Conservation (phyloP, 129 eudicot species). For the Oenanthe sinensis region DNA sequence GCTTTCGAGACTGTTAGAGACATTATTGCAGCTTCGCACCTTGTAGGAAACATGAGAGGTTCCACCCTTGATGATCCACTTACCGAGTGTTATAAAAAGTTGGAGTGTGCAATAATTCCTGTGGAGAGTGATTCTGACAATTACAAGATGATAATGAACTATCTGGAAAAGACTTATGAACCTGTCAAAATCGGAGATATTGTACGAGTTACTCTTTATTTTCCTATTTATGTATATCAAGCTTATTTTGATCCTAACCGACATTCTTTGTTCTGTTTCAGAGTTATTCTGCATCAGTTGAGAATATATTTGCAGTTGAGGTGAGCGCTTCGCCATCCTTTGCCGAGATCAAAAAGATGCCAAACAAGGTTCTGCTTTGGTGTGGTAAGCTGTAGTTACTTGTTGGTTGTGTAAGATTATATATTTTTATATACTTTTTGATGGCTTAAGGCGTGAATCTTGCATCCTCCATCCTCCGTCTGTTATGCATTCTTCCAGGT, state of each 20-base stretch:
- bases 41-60: constrained; percentile 73
- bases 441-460: background rate
- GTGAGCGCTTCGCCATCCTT: background rate
- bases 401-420: background rate
- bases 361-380: constrained; percentile 42
- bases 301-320: background rate
- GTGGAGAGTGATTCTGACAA: constrained; percentile 61
- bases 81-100: constrained; percentile 41
- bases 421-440: background rate
- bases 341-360: constrained; percentile 6
- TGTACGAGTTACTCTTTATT: constrained; percentile 24
- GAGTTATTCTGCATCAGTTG: constrained; percentile 5
- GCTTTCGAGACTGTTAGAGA: constrained; percentile 63
- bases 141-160: constrained; percentile 63
- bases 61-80: constrained; percentile 71
- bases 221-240: background rate
- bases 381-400: constrained; percentile 49
- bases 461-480: background rate
- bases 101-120: constrained; percentile 53
- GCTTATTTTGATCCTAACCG: background rate
- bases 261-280: background rate
- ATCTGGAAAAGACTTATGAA: constrained; percentile 72
- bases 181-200: constrained; percentile 88
- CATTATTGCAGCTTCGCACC: constrained; percentile 58
- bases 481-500: constrained; percentile 25